Evolutionary conservation across 306 rosid genomes (phyloP).

Genomic region (Lotus japonicus): DNA sequence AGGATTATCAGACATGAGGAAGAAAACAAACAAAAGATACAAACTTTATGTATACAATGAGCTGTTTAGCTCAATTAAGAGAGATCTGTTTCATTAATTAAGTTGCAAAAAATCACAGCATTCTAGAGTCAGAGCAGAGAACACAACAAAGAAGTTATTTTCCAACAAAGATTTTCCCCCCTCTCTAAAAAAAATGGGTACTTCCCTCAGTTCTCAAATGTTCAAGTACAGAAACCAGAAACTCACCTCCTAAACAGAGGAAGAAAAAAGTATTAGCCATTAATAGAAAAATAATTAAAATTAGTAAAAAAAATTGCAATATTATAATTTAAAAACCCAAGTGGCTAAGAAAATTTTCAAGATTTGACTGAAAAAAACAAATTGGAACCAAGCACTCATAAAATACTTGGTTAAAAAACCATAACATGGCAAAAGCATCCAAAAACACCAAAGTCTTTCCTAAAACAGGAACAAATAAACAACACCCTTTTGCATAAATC

Average conservation of each 20-base stretch:
- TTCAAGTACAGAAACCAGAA: no score
- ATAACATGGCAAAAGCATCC: not conserved
- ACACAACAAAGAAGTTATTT: not conserved
- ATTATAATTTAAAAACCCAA: not conserved
- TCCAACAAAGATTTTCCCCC: no score
- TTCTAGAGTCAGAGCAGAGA: not conserved
- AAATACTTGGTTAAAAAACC: no score
- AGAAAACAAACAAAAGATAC: not conserved
- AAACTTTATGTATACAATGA: not conserved
- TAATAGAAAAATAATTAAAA: no score
- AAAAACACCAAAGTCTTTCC: slow-evolving; percentile 15
- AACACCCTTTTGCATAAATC: slow-evolving; percentile 22
- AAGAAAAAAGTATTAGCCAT: no score
- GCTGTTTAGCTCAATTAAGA: slow-evolving; percentile 1
- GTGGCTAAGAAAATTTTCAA: not conserved
- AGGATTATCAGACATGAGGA: not conserved
- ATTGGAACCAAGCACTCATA: not conserved
- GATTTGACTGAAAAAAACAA: slow-evolving; percentile 7
- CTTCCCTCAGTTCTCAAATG: no score
- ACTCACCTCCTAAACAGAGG: no score
- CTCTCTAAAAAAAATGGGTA: no score
- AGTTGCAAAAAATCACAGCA: not conserved
- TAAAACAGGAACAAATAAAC: slow-evolving; percentile 8
- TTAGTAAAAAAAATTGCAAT: no score
- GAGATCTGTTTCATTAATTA: slow-evolving; percentile 20